Percentiles rank a stretch among this genome's conserved stretches.
These are phyloP conservation scores for Podaxis rugospora DNA, from an alignment of 768 basidiomycete genomes.

Conservation along the genomic window DNA sequence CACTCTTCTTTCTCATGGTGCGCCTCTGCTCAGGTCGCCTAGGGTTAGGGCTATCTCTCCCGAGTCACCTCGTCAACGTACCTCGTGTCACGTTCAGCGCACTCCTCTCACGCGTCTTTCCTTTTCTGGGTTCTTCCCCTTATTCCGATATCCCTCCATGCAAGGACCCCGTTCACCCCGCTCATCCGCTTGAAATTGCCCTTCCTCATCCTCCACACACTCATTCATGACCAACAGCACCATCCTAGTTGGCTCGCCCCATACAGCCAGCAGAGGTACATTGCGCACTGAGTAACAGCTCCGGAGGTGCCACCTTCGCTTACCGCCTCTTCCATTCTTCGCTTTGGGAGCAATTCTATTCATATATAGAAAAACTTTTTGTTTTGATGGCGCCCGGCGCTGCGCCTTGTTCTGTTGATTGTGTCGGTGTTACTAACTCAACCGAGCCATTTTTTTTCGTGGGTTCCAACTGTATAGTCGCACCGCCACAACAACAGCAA, in stretches of 20 bases:
- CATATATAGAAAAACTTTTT: conserved; percentile 11
- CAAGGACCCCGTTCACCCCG: neutral
- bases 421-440: neutral
- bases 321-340: conserved; percentile 3
- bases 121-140: neutral
- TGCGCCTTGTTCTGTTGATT: neutral
- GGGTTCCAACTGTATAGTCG: conserved; percentile 8
- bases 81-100: conserved; percentile 28
- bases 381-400: conserved; percentile 7
- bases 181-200: neutral
- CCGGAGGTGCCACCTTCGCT: neutral
- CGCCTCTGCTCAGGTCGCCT: neutral
- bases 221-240: neutral
- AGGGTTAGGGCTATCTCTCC: conserved; percentile 21
- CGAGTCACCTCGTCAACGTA: conserved; percentile 14
- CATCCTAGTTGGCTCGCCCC: neutral
- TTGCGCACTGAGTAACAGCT: neutral
- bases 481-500: neutral
- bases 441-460: conserved; percentile 1
- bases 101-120: conserved; percentile 9
- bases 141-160: neutral
- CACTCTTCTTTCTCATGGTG: neutral
- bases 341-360: conserved; percentile 10
- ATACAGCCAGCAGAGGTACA: neutral
- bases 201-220: neutral